Percentiles rank a stretch among this genome's conserved stretches.
Evolutionary conservation across 2,329 filamentous ascomycete genomes (phyloP).

Genomic region (Monosporascus sp.): DNA sequence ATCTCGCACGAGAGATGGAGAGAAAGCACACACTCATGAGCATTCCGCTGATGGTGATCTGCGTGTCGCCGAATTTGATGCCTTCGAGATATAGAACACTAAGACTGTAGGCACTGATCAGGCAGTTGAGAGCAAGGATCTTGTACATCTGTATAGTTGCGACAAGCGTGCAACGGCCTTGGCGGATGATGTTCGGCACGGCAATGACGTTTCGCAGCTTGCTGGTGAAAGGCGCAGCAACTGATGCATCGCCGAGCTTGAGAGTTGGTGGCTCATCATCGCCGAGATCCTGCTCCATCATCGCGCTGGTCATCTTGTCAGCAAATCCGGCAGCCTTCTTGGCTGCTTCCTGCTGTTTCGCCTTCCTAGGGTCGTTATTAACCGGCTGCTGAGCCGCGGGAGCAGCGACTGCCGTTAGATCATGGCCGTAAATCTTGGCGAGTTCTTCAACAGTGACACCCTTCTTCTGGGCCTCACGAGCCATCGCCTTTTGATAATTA

Average conservation of each 20-base stretch:
- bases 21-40: conserved; percentile 99
- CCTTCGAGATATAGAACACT: conserved; percentile 95
- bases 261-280: conserved; percentile 90
- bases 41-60: conserved; percentile 98
- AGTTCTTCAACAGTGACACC: conserved; percentile 59
- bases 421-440: conserved; percentile 47
- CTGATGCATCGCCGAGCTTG: conserved; percentile 94
- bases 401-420: conserved; percentile 61
- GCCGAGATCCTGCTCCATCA: conserved; percentile 87
- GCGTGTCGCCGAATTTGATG: conserved; percentile 98
- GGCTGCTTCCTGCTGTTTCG: conserved; percentile 60
- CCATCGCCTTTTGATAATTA: conserved; percentile 88
- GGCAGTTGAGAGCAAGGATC: conserved; percentile 93
- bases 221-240: conserved; percentile 94
- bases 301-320: conserved; percentile 77
- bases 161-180: conserved; percentile 94
- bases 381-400: conserved; percentile 59
- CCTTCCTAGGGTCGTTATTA: conserved; percentile 49
- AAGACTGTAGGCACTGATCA: conserved; percentile 96
- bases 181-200: conserved; percentile 96
- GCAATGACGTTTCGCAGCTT: conserved; percentile 96
- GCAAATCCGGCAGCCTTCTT: conserved; percentile 74
- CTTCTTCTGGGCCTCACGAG: conserved; percentile 79
- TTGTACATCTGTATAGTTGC: conserved; percentile 99
- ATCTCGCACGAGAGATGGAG: conserved; percentile 94